phyloP scores from a whole-genome alignment of 257 asterid species.

The Lycium ferocissimum region DNA sequence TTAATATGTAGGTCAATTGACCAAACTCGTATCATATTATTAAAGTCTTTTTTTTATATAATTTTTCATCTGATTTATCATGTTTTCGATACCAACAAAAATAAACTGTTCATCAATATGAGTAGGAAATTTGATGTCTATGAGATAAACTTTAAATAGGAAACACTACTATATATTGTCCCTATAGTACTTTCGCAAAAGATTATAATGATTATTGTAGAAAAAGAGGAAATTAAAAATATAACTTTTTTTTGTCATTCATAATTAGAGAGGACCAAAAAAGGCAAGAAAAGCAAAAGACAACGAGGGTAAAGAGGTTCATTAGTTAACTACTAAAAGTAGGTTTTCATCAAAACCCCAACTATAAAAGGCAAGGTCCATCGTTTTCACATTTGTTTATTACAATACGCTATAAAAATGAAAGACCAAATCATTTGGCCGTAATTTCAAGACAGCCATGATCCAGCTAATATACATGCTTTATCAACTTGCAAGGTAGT shows the following conservation, averaged over 20 bases:
- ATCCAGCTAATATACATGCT: constrained; percentile 33
- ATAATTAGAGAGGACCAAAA: constrained; percentile 26
- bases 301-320: neutral
- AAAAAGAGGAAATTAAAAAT: neutral
- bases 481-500: constrained; percentile 20
- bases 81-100: too few relatives aligned
- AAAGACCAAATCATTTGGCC: neutral
- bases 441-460: constrained; percentile 21
- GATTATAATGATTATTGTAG: neutral
- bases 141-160: too few relatives aligned
- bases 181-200: neutral
- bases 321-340: neutral
- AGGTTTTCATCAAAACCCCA: neutral
- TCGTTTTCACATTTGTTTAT: constrained; percentile 23
- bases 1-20: too few relatives aligned
- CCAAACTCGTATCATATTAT: too few relatives aligned
- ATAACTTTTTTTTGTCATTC: constrained; percentile 1
- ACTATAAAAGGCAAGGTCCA: constrained; percentile 26
- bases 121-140: too few relatives aligned
- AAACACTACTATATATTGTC: too few relatives aligned
- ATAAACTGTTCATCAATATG: too few relatives aligned
- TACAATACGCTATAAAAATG: neutral
- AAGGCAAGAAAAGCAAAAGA: constrained; percentile 1
- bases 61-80: too few relatives aligned
- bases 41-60: too few relatives aligned